phyloP scores from a whole-genome alignment of 257 asterid genomes.

The Solanum okadae region DNA sequence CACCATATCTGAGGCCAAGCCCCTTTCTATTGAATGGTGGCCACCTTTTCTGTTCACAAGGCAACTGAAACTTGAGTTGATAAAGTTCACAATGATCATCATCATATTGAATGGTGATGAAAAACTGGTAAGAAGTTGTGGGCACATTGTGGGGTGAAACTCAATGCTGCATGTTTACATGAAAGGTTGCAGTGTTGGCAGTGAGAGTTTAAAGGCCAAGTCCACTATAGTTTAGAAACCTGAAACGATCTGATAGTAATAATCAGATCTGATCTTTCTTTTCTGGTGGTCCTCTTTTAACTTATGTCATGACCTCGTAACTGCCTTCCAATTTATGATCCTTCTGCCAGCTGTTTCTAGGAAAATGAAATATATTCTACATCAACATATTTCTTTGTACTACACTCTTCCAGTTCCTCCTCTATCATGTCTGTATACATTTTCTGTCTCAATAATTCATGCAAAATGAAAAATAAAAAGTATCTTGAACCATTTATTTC shows the following conservation, averaged over 20 bases:
- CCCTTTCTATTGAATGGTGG: neutral
- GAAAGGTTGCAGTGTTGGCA: neutral
- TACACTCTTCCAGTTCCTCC: neutral
- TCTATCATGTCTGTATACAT: neutral
- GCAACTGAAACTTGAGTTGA: neutral
- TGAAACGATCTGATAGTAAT: neutral
- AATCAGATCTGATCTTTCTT: neutral
- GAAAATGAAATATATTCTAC: neutral
- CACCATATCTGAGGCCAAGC: neutral
- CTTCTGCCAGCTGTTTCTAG: constrained; percentile 26
- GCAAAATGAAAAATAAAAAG: neutral
- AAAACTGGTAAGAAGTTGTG: neutral
- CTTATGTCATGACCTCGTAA: constrained; percentile 17
- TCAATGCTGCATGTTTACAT: neutral
- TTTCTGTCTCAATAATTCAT: neutral
- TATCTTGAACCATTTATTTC: neutral
- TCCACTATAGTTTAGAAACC: neutral
- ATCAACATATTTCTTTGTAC: neutral
- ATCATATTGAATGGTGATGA: neutral
- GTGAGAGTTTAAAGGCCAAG: neutral
- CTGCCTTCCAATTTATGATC: constrained; percentile 26
- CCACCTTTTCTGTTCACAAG: neutral
- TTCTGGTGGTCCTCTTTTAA: constrained; percentile 27
- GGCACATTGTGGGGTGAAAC: neutral
- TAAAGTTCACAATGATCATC: neutral